Base-by-base conservation (phyloP, 257 asterid species). In the Solanum arcanum region DNA sequence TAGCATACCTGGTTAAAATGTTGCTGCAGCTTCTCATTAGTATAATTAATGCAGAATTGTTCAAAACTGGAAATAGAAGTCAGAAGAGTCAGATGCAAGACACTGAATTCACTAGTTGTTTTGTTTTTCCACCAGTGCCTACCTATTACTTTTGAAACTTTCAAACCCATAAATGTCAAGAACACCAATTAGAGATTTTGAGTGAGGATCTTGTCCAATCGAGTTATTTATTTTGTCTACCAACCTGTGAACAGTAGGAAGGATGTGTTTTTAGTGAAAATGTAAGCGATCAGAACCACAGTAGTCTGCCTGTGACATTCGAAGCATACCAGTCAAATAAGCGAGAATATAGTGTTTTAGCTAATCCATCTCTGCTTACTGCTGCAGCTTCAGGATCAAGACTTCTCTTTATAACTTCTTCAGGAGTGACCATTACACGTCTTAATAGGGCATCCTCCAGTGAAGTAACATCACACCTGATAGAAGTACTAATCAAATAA, bases 81-180 rank as follows among this genome's bases (percentile, higher is more conserved):
- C 70, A 84, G 10, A 85, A 86, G 25, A 49, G 47, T 47, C 88
- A 39, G 68, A 49, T 84, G 66, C 72, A 68, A 23, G 29, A 44
- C 81, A 83, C 72, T 46, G 88, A 80, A 21, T 44, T n/a, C 69
- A 76, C 76, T 21, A 69, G 23, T 86, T 20, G 23, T 47, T 81
- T 31, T 81, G 69, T 29, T 52, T 81, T 73, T 86, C 64, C 83
- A 88, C 88, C 86, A 85, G 80, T 29, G 18, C 91, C 86, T 91
- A 97, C 99, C 98, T 97, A 87, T 97, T 97, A 87, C 83, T 90
- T 90, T 97, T 93, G 87, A 97, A 97, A 90, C 99, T 97, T 92
- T 97, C 99, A 89, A 97, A 97, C 90, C 99, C 99, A 86, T 97
- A 97, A 11, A 97, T 97, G 90, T 97, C 99, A 89, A 97, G 99